A percentile compares a stretch with the other conserved stretches of the same genome.
phyloP scores from a whole-genome alignment of 805 yeast genomes.

The Cyberlindnera misumaiensis region DNA sequence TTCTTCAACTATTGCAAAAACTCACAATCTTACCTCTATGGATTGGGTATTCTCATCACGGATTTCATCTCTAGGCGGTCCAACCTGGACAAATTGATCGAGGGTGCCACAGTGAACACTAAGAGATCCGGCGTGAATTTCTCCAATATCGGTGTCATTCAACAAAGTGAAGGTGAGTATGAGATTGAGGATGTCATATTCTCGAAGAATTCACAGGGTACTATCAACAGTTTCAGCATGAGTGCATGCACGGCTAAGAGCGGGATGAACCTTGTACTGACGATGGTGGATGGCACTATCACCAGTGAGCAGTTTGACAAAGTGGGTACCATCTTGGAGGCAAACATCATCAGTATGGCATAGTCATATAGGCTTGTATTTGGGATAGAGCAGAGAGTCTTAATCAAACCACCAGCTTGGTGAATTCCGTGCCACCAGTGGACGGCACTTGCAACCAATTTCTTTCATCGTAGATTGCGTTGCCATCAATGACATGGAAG shows the following conservation, averaged over 20 bases:
- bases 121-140: slow-evolving; percentile 11
- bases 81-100: slow-evolving; percentile 13
- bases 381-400: not conserved
- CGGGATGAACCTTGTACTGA: slow-evolving; percentile 14
- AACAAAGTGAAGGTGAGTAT: not conserved
- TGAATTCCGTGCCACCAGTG: slow-evolving; percentile 55
- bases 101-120: slow-evolving; percentile 5
- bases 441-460: slow-evolving; percentile 81
- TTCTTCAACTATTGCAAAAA: slow-evolving; percentile 6
- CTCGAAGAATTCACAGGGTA: slow-evolving; percentile 10
- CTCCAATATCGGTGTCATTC: slow-evolving; percentile 18
- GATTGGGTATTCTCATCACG: slow-evolving; percentile 15
- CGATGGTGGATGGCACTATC: slow-evolving; percentile 9
- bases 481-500: slow-evolving; percentile 73
- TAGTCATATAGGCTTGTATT: not conserved
- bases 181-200: slow-evolving; percentile 12
- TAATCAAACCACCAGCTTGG: slow-evolving; percentile 29
- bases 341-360: not conserved
- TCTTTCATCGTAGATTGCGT: slow-evolving; percentile 47
- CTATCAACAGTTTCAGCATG: slow-evolving; percentile 10
- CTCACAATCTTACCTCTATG: slow-evolving; percentile 7
- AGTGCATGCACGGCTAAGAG: slow-evolving; percentile 5
- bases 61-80: slow-evolving; percentile 1
- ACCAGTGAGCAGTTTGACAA: slow-evolving; percentile 5
- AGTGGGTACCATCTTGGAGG: slow-evolving; percentile 8